These are phyloP conservation scores for Sugiyamaella novakii DNA, from an alignment of 1,139 yeast species.

Conservation along the genomic window DNA sequence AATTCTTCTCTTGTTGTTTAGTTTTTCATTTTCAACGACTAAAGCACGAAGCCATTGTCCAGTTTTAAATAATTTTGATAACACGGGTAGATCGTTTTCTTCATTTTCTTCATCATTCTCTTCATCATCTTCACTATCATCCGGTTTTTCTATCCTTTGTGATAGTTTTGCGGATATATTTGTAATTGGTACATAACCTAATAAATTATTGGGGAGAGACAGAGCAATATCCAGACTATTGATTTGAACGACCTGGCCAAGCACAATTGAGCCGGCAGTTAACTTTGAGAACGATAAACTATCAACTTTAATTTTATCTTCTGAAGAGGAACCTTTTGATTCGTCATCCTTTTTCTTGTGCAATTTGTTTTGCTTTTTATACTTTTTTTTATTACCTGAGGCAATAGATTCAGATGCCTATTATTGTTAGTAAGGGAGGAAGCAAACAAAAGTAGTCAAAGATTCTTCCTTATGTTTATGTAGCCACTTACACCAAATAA, in stretches of 20 bases:
- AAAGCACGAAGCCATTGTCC: conserved; percentile 90
- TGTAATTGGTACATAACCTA: conserved; percentile 79
- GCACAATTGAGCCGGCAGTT: conserved; percentile 67
- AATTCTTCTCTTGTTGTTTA: conserved; percentile 55
- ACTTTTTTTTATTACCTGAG: conserved; percentile 29
- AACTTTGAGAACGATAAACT: conserved; percentile 62
- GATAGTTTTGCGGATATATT: conserved; percentile 69
- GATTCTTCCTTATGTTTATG: too few species aligned
- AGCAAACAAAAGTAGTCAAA: too few species aligned
- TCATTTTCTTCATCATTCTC: conserved; percentile 40
- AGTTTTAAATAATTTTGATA: conserved; percentile 55
- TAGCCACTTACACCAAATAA: conserved; percentile 22
- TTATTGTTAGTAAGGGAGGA: conserved; percentile 11
- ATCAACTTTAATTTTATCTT: conserved; percentile 51
- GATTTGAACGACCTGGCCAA: conserved; percentile 73
- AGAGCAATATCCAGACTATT: conserved; percentile 65
- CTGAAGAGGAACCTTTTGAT: conserved; percentile 19
- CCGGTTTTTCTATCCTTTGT: conserved; percentile 50
- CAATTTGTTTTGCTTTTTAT: conserved; percentile 20
- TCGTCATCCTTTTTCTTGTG: conserved; percentile 36
- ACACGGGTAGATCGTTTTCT: conserved; percentile 37
- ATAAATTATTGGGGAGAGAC: conserved; percentile 78
- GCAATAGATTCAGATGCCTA: conserved; percentile 10
- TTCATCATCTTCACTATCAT: conserved; percentile 41
- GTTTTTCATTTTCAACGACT: conserved; percentile 51